A percentile compares a stretch with the other conserved stretches of the same genome.
phyloP scores from a whole-genome alignment of 805 yeast species.

The Yamadazyma philogaea region DNA sequence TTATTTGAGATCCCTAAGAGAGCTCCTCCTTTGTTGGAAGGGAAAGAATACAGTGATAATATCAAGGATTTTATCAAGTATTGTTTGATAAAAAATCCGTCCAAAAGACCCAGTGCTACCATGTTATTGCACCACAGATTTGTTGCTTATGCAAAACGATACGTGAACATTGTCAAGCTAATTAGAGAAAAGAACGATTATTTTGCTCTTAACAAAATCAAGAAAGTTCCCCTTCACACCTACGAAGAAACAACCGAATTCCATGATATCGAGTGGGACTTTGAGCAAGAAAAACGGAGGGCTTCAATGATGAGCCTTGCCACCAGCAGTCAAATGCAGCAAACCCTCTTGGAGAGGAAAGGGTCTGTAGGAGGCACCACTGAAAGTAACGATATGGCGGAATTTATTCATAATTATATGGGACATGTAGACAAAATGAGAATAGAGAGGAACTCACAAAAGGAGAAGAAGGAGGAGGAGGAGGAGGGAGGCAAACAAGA shows the following conservation, averaged over 20 bases:
- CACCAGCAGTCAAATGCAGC: slow-evolving; percentile 14
- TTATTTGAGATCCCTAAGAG: slow-evolving; percentile 65
- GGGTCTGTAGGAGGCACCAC: background rate
- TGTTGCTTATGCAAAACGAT: slow-evolving; percentile 36
- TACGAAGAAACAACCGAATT: slow-evolving; percentile 6
- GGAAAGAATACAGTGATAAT: slow-evolving; percentile 40
- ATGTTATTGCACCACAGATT: slow-evolving; percentile 54
- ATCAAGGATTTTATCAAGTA: slow-evolving; percentile 64
- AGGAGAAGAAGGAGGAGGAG: background rate
- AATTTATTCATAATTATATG: background rate
- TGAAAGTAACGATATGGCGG: background rate
- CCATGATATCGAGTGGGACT: slow-evolving; percentile 14
- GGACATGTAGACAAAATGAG: background rate
- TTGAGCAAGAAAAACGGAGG: slow-evolving; percentile 7
- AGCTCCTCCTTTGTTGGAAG: slow-evolving; percentile 58
- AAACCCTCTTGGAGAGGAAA: background rate
- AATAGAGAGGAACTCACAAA: background rate
- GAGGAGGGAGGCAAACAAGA: background rate
- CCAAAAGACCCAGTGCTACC: slow-evolving; percentile 58
- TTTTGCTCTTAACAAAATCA: slow-evolving; percentile 22
- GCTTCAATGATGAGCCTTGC: background rate
- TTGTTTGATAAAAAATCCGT: slow-evolving; percentile 69
- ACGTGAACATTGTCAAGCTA: slow-evolving; percentile 28
- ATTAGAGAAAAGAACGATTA: slow-evolving; percentile 41
- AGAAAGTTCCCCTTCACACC: slow-evolving; percentile 7